A percentile compares a stretch with the other conserved stretches of the same genome.
Evolutionary conservation across 257 asterid species (phyloP).

Genomic region (Dorcoceras hygrometricum): DNA sequence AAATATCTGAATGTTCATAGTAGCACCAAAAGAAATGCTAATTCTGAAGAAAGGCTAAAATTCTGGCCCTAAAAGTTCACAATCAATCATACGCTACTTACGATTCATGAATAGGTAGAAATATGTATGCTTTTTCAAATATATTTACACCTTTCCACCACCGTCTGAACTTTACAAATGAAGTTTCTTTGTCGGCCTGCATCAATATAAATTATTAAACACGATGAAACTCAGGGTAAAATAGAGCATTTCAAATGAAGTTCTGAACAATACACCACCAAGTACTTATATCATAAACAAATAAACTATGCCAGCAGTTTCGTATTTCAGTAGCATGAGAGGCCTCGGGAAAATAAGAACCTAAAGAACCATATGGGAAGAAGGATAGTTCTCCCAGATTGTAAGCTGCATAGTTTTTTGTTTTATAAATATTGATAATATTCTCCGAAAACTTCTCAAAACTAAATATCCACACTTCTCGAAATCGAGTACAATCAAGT

Average conservation of each 20-base stretch:
- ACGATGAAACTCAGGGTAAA: slow-evolving; percentile 13
- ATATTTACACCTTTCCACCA: slow-evolving; percentile 97
- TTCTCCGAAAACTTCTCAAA: not conserved
- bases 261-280: slow-evolving; percentile 3
- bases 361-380: slow-evolving; percentile 5
- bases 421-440: not conserved
- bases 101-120: slow-evolving; percentile 87
- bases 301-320: not conserved
- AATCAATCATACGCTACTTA: slow-evolving; percentile 38
- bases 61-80: slow-evolving; percentile 10
- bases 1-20: not conserved
- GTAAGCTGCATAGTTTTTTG: not conserved
- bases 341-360: slow-evolving; percentile 3
- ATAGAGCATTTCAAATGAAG: not conserved
- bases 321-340: not conserved
- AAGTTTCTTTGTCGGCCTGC: slow-evolving; percentile 56
- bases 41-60: not conserved
- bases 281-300: slow-evolving; percentile 18
- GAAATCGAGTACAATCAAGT: not conserved
- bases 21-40: not conserved
- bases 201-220: slow-evolving; percentile 22
- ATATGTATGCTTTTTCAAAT: slow-evolving; percentile 87
- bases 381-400: slow-evolving; percentile 11
- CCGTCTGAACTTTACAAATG: slow-evolving; percentile 80
- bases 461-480: not conserved